Evolutionary conservation across 768 basidiomycete genomes (phyloP).

Genomic region (Brasilioporus rufonigricans): DNA sequence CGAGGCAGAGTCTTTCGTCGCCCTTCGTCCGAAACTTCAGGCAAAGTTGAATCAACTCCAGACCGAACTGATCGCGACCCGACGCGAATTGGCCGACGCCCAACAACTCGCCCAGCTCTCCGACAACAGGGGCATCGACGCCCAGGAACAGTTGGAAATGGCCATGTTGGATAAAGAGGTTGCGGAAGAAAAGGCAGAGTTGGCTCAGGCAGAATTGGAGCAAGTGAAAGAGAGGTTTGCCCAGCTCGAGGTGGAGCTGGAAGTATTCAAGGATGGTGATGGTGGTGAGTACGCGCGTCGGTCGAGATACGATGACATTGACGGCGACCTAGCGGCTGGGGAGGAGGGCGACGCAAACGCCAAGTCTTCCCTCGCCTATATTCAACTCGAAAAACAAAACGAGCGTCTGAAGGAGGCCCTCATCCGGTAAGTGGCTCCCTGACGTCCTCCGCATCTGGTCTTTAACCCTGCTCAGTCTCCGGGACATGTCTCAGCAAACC

Average conservation of each 20-base stretch:
- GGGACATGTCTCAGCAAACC: slow-evolving; percentile 85
- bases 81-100: slow-evolving; percentile 74
- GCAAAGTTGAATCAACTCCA: slow-evolving; percentile 82
- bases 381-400: slow-evolving; percentile 96
- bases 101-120: slow-evolving; percentile 71
- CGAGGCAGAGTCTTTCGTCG: slow-evolving; percentile 81
- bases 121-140: slow-evolving; percentile 69
- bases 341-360: slow-evolving; percentile 34
- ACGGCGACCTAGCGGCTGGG: slow-evolving; percentile 17
- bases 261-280: slow-evolving; percentile 70
- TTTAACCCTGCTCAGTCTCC: slow-evolving; percentile 48
- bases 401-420: slow-evolving; percentile 94
- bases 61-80: slow-evolving; percentile 71
- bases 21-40: slow-evolving; percentile 86
- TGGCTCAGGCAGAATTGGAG: slow-evolving; percentile 74
- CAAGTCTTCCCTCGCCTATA: slow-evolving; percentile 63
- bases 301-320: neutral
- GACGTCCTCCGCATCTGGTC: neutral
- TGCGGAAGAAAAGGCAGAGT: slow-evolving; percentile 89
- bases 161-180: slow-evolving; percentile 94
- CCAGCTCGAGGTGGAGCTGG: slow-evolving; percentile 79
- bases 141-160: slow-evolving; percentile 93
- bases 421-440: slow-evolving; percentile 52
- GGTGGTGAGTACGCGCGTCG: slow-evolving; percentile 24
- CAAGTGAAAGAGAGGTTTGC: slow-evolving; percentile 76